A percentile compares a stretch with the other conserved stretches of the same genome.
Conservation (phyloP, 225 moss, liverwort and hornwort species). For the Takakia lepidozioides region DNA sequence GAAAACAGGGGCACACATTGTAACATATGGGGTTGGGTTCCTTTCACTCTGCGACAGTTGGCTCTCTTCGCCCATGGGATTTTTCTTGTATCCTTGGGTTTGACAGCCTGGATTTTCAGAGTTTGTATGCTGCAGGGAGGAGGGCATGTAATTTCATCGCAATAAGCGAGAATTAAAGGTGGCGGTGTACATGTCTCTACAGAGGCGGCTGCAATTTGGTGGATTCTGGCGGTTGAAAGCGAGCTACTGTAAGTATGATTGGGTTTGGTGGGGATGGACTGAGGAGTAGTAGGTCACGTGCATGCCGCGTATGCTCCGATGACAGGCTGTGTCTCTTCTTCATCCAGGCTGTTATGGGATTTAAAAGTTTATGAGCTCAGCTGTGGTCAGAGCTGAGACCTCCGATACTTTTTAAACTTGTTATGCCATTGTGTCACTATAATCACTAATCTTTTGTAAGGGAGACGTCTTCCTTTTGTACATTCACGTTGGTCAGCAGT, state of each 20-base stretch:
- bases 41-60: too few species aligned
- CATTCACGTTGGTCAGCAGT: too few species aligned
- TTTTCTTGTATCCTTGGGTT: not conserved
- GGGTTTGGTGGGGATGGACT: not conserved
- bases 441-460: too few species aligned
- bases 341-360: slow-evolving; percentile 1
- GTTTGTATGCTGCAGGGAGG: slow-evolving; percentile 4
- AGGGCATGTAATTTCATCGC: not conserved
- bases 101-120: not conserved
- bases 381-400: too few species aligned
- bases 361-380: slow-evolving; percentile 1
- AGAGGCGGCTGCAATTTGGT: too few species aligned
- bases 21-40: slow-evolving; percentile 1
- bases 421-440: too few species aligned
- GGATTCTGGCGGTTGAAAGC: not conserved
- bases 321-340: not conserved
- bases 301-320: not conserved
- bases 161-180: slow-evolving; percentile 1
- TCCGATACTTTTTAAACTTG: too few species aligned
- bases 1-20: slow-evolving; percentile 3
- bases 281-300: not conserved
- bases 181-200: not conserved
- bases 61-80: not conserved
- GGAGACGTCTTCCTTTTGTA: too few species aligned
- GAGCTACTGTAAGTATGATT: not conserved